These are phyloP conservation scores for Rhodotorula sp. DNA, from an alignment of 1,284 basidiomycete genomes.

Conservation along the genomic window DNA sequence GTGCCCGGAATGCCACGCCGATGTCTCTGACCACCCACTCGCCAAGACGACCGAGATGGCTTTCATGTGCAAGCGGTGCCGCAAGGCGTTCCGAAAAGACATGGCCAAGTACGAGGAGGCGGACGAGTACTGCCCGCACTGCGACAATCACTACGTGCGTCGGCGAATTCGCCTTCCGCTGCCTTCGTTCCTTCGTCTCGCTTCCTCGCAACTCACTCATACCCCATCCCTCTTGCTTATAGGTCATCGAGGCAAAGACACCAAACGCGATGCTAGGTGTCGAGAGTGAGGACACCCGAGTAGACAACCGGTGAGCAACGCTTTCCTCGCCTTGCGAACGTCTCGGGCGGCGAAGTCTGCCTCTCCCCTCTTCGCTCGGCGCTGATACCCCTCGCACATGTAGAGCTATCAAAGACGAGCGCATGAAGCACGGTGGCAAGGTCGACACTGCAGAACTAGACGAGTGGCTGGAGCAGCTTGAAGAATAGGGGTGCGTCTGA, in stretches of 20 bases:
- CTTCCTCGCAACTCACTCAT: background rate
- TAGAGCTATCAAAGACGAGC: constrained; percentile 8
- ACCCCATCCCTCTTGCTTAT: background rate
- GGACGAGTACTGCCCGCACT: constrained; percentile 97
- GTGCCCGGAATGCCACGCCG: constrained; percentile 89
- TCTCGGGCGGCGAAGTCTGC: no score
- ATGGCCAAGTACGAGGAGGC: constrained; percentile 87
- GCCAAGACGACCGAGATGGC: constrained; percentile 81
- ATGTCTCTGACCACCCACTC: constrained; percentile 71
- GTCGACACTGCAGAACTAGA: background rate
- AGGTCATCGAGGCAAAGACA: constrained; percentile 92
- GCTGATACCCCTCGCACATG: background rate
- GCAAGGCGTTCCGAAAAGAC: constrained; percentile 94
- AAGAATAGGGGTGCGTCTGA: background rate
- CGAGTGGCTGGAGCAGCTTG: background rate
- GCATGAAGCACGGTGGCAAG: background rate
- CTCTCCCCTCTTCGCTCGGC: background rate
- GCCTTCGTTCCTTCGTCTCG: background rate
- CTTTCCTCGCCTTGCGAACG: background rate
- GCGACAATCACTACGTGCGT: constrained; percentile 94
- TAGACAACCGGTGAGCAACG: constrained; percentile 71
- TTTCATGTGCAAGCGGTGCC: constrained; percentile 97
- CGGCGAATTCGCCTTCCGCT: no score
- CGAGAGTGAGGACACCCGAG: constrained; percentile 83
- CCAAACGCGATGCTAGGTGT: constrained; percentile 79